These are phyloP conservation scores for Phytopythium aichiense DNA, from an alignment of 352 stramenopile species.

Conservation along the genomic window DNA sequence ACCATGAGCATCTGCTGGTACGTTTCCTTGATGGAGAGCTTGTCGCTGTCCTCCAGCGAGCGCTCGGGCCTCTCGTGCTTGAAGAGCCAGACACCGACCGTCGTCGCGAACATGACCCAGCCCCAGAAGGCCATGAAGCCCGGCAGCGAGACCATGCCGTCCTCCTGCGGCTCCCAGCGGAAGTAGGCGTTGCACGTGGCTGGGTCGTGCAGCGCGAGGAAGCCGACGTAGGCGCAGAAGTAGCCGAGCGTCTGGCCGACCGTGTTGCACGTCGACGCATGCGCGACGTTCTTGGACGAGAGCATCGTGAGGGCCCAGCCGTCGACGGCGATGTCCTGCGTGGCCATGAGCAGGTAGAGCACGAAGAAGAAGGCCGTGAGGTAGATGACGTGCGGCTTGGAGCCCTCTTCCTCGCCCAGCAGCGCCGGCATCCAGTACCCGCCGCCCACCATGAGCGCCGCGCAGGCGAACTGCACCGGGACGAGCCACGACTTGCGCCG, in stretches of 20 bases:
- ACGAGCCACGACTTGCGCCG: slow-evolving; percentile 97
- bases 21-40: slow-evolving; percentile 82
- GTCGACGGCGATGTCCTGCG: slow-evolving; percentile 99
- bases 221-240: slow-evolving; percentile 98
- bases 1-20: slow-evolving; percentile 90
- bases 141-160: slow-evolving; percentile 82
- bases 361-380: slow-evolving; percentile 97
- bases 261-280: slow-evolving; percentile 95
- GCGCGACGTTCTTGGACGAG: slow-evolving; percentile 93
- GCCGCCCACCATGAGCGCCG: slow-evolving; percentile 93
- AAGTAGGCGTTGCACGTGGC: slow-evolving; percentile 90
- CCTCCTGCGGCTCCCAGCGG: slow-evolving; percentile 44
- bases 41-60: slow-evolving; percentile 36
- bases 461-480: slow-evolving; percentile 95
- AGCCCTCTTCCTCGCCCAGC: slow-evolving; percentile 75
- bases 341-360: slow-evolving; percentile 99
- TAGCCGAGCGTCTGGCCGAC: slow-evolving; percentile 97
- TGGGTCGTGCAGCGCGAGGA: slow-evolving; percentile 96
- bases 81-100: slow-evolving; percentile 88
- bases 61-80: slow-evolving; percentile 83
- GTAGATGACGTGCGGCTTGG: slow-evolving; percentile 88
- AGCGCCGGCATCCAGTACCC: slow-evolving; percentile 82
- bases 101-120: slow-evolving; percentile 92
- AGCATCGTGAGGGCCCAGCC: slow-evolving; percentile 99
- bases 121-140: slow-evolving; percentile 94